Evolutionary conservation across 495 filamentous ascomycete genomes (phyloP).

Genomic region (Margaritispora aquatica): DNA sequence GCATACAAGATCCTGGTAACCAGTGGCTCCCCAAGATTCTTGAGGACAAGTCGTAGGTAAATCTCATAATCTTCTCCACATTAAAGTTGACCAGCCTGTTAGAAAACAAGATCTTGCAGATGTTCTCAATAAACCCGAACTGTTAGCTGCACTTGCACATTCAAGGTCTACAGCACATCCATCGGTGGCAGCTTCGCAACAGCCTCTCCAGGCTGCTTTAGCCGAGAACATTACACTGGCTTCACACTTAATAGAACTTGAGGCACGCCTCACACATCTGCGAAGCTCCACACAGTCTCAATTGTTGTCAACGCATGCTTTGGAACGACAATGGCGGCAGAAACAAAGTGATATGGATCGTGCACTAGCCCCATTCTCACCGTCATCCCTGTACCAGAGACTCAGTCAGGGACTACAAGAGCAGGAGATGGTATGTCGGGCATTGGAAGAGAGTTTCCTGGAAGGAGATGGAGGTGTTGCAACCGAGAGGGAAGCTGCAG

Average conservation of each 20-base stretch:
- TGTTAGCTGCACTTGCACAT: conserved; percentile 58
- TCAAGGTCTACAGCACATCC: conserved; percentile 60
- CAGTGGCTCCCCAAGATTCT: conserved; percentile 65
- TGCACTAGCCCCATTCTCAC: conserved; percentile 76
- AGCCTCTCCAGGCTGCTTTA: conserved; percentile 53
- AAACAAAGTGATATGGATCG: conserved; percentile 86
- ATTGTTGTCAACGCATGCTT: conserved; percentile 72
- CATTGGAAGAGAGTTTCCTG: conserved; percentile 86
- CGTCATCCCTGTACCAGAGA: conserved; percentile 74
- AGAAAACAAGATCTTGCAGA: conserved; percentile 59
- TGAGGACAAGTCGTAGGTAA: conserved; percentile 66
- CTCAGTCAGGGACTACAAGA: conserved; percentile 69
- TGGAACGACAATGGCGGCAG: conserved; percentile 84
- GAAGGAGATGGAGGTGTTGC: conserved; percentile 49
- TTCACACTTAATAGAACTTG: conserved; percentile 48
- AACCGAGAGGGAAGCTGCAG: conserved; percentile 69
- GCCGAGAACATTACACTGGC: conserved; percentile 62
- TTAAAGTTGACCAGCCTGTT: conserved; percentile 3
- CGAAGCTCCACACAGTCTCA: conserved; percentile 68
- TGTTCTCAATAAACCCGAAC: conserved; percentile 51
- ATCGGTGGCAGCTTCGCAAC: conserved; percentile 48
- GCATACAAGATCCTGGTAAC: conserved; percentile 41
- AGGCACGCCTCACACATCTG: conserved; percentile 53
- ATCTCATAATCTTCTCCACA: not conserved
- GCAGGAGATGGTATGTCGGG: conserved; percentile 74